Base-by-base conservation (phyloP, 371 early-diverging fungal genomes). In the Actinomortierella ambigua region DNA sequence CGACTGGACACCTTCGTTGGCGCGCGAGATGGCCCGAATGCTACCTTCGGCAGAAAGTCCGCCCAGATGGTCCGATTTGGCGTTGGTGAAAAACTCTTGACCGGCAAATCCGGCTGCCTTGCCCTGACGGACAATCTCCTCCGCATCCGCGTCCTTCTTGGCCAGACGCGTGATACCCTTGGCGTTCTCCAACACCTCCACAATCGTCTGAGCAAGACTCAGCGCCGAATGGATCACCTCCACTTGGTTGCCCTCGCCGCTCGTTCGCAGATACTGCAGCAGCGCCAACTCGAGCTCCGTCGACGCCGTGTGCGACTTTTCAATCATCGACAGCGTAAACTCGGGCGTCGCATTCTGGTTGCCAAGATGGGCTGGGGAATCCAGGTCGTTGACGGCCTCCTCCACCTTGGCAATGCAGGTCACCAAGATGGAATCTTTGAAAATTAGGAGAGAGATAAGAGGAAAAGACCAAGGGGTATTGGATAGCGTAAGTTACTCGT, bases 301-400 rank as follows among this genome's bases (percentile, higher is more conserved):
- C 17, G 91, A 91, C 14, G 86, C 81, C 24, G 87, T 88, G 60
- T 88, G 87, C 2, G 89, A 88, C 71, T 92, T 90, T 70, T 98
- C 98, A 49, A 95, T 87, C 77, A 95, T 90, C 2, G 95, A 89
- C 24, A 96, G 77, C 1, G 92, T 92, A 65, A 94, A 90, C 77
- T 96, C 95, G 8, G 97, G 94, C 0, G 97, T 94, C 0, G 95
- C 91, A 11, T 91, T 90, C 60, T 86, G 86, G 73, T 95, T 95
- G 18, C 97, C 96, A 53, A 85, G 88, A 55, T 88, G 84, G 15
- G 88, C 83, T 18, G 94, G 89, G 23, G 86, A 82, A 57, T 93
- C 93, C 24, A 97, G 76, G 56, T 93, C 91, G 63, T 90, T 95
- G 23, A 96, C 82, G 18, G 93, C 86, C 58, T 95, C 95, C 60